phyloP scores from a whole-genome alignment of 2,329 filamentous ascomycete genomes.

The Diaporthe ilicicola region DNA sequence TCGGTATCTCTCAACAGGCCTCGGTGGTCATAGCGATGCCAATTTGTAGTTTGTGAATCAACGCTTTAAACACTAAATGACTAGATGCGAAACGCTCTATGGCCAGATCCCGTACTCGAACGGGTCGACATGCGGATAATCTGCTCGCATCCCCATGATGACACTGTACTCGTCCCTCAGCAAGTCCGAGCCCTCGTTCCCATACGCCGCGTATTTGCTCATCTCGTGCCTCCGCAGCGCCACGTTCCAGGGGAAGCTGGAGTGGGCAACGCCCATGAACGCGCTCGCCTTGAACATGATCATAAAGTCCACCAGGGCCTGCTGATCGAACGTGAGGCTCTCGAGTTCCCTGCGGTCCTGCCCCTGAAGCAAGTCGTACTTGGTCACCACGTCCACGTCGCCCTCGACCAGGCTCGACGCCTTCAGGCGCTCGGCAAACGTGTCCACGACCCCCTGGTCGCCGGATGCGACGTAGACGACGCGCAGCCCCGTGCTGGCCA shows the following conservation, averaged over 20 bases:
- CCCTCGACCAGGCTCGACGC: not conserved
- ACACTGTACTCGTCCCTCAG: constrained; percentile 43
- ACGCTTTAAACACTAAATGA: not conserved
- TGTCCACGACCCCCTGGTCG: constrained; percentile 40
- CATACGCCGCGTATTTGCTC: constrained; percentile 39
- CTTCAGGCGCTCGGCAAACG: constrained; percentile 37
- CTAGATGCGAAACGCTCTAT: constrained; percentile 17
- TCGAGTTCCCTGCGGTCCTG: constrained; percentile 35
- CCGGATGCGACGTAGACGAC: constrained; percentile 44
- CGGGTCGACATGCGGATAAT: constrained; percentile 43
- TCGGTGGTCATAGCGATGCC: not conserved
- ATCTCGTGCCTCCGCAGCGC: constrained; percentile 45
- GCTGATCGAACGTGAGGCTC: constrained; percentile 44
- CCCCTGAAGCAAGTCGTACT: constrained; percentile 41
- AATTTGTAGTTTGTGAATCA: not conserved
- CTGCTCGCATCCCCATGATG: constrained; percentile 43
- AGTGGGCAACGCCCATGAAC: constrained; percentile 46
- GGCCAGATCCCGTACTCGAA: constrained; percentile 44
- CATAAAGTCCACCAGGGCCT: constrained; percentile 44
- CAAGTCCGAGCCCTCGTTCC: constrained; percentile 43
- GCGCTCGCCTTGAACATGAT: constrained; percentile 44
- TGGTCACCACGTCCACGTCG: constrained; percentile 43
- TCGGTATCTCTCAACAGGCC: too few species aligned
- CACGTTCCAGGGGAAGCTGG: constrained; percentile 45
- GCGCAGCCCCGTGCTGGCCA: constrained; percentile 37